Conservation (phyloP, 1,139 yeast species). For the Diutina scorzettiae region DNA sequence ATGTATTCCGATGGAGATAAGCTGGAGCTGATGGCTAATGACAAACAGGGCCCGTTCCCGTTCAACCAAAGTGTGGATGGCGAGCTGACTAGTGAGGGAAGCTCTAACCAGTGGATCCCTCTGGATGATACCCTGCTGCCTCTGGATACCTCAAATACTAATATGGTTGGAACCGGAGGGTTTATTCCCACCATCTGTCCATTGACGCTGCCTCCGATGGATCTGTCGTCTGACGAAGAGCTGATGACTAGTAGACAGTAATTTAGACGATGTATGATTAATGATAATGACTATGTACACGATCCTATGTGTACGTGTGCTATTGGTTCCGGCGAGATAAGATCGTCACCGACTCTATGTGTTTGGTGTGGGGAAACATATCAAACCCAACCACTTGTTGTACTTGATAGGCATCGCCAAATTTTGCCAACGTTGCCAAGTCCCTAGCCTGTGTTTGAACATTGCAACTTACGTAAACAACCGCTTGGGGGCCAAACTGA, state of each 20-base stretch:
- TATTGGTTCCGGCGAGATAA: slow-evolving; percentile 13
- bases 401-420: slow-evolving; percentile 20
- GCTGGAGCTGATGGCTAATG: slow-evolving; percentile 5
- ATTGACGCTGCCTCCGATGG: slow-evolving; percentile 10
- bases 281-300: background rate
- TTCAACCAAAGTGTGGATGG: background rate
- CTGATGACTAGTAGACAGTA: background rate
- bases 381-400: slow-evolving; percentile 29
- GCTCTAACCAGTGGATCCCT: slow-evolving; percentile 8
- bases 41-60: slow-evolving; percentile 6
- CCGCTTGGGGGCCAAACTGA: slow-evolving; percentile 24
- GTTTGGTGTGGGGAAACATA: slow-evolving; percentile 38
- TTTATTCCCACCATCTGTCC: slow-evolving; percentile 8
- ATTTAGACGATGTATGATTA: background rate
- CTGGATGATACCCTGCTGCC: slow-evolving; percentile 9
- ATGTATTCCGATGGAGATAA: slow-evolving; percentile 5
- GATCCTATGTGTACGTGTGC: background rate
- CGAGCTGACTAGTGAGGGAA: slow-evolving; percentile 3
- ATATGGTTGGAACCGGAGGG: background rate
- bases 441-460: slow-evolving; percentile 38
- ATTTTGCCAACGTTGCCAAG: slow-evolving; percentile 17
- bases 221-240: slow-evolving; percentile 3
- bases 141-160: slow-evolving; percentile 8
- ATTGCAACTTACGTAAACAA: slow-evolving; percentile 34
- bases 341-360: slow-evolving; percentile 33